Evolutionary conservation across 2,329 filamentous ascomycete genomes (phyloP), one percentile per base, ranked within the genome.

Genomic region (Lecanicillium sp.): DNA sequence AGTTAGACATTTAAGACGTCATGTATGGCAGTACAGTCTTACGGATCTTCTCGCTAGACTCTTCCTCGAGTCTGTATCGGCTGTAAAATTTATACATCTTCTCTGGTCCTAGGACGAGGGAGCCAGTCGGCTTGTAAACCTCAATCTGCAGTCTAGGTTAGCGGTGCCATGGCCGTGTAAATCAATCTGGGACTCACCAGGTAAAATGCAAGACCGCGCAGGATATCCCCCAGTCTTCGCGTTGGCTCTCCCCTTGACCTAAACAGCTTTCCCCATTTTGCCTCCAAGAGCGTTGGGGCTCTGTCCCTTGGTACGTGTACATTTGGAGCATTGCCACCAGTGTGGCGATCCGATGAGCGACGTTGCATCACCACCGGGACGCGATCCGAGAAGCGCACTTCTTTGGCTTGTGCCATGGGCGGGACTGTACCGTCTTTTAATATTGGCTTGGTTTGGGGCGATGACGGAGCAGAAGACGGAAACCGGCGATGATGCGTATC

Each of bases 61-160:
- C 89, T 12, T 74, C 67, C 0, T 78, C 67, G 2, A 90, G 62
- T 43, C 74, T 74, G 50, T 85, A 85, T 46, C 79, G 77, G 14
- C 77, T 72, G 60, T 94, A 94, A 55, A 90, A 87, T 40, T 75
- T 73, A 12, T 79, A 74, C 70, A 95, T 77, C 67, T 93, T 93
- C 5, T 79, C 69, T 0, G 89, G 88, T 0, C 84, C 79, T 29
- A 95, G 74, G 35, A 93, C 86, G 14, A 91, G 44, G 2, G 60
- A 63, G 43, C 60, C 56, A 27, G 46, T 51, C 4, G 62, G 62
- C n/a, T 54, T 55, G 44, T 60, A 65, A 24, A 64, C 61, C 3
- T 56, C 44, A 48, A 65, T 62, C 65, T 69, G 23, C 1, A 1
- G n/a, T 51, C 23, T 57, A 20, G 17, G 29, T 23, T 14, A 29